phyloP scores from a whole-genome alignment of 345 rosid species.

The Reutealis trisperma region DNA sequence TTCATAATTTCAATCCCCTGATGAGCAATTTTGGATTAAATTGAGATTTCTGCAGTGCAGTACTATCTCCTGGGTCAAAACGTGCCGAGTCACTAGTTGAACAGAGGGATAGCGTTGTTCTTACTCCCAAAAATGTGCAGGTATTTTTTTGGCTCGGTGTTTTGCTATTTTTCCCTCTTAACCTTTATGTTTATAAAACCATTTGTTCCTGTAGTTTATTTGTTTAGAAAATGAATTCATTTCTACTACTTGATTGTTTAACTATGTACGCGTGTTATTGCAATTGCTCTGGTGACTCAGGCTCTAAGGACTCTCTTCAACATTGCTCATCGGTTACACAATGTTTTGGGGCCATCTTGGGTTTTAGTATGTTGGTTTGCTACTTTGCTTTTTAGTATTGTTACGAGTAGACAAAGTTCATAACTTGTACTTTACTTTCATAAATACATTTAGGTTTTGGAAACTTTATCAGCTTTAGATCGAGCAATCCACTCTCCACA shows the following conservation, averaged over 20 bases:
- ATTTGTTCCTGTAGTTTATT: conserved; percentile 7
- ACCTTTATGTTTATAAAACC: conserved; percentile 1
- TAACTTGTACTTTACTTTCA: not conserved
- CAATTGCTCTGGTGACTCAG: conserved; percentile 47
- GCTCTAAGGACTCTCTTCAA: conserved; percentile 97
- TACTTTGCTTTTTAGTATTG: conserved; percentile 8
- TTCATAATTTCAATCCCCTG: conserved; percentile 5
- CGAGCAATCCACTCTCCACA: conserved; percentile 95
- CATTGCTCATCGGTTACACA: conserved; percentile 88
- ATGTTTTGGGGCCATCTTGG: conserved; percentile 99
- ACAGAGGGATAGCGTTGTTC: conserved; percentile 72
- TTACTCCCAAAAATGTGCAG: conserved; percentile 98
- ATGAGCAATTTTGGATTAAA: conserved; percentile 25
- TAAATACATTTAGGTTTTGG: conserved; percentile 69
- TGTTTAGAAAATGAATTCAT: conserved; percentile 10
- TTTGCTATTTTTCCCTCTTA: conserved; percentile 8
- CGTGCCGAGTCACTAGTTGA: conserved; percentile 69
- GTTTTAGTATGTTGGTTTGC: conserved; percentile 71
- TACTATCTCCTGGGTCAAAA: conserved; percentile 77
- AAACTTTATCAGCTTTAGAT: conserved; percentile 89
- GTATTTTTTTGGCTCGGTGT: conserved; percentile 35
- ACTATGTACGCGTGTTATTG: conserved; percentile 22
- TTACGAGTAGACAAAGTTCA: not conserved
- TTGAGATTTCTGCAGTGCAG: conserved; percentile 60
- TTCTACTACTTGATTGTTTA: conserved; percentile 10